These are phyloP conservation scores for Grosmannia huntii DNA, from an alignment of 2,329 filamentous ascomycete species.

Conservation along the genomic window DNA sequence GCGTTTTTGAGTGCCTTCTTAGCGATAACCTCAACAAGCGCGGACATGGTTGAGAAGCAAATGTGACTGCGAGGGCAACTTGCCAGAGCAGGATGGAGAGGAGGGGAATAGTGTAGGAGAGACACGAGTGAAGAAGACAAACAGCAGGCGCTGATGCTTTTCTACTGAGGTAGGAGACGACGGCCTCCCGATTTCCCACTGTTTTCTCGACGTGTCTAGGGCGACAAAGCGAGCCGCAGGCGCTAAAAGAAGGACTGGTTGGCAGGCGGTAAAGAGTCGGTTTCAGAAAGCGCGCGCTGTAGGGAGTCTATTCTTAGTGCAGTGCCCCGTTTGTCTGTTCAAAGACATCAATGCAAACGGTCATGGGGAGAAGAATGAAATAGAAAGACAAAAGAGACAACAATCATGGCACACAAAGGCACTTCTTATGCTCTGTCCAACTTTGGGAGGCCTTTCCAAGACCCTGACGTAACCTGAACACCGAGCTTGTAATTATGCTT, in stretches of 20 bases:
- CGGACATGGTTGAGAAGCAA: constrained; percentile 8
- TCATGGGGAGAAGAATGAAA: neutral
- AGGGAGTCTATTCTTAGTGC: neutral
- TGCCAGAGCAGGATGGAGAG: neutral
- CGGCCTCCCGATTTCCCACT: neutral
- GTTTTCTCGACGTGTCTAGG: neutral
- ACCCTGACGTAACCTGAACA: neutral
- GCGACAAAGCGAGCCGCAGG: neutral
- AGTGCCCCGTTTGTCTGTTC: neutral
- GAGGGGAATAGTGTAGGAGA: neutral
- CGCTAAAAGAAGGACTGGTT: constrained; percentile 7
- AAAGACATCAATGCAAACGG: neutral
- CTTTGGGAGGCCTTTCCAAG: neutral
- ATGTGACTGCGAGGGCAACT: neutral
- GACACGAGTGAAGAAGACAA: neutral
- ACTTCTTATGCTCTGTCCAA: neutral
- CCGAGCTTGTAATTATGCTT: neutral
- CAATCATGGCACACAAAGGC: neutral
- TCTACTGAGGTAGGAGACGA: neutral
- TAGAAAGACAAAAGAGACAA: neutral
- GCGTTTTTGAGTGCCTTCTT: constrained; percentile 11
- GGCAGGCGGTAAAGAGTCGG: constrained; percentile 2
- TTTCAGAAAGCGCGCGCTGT: constrained; percentile 11
- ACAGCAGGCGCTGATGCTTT: neutral
- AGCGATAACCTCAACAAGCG: constrained; percentile 12